Evolutionary conservation across 495 filamentous ascomycete genomes (phyloP).

Genomic region (Parathielavia hyrcaniae): DNA sequence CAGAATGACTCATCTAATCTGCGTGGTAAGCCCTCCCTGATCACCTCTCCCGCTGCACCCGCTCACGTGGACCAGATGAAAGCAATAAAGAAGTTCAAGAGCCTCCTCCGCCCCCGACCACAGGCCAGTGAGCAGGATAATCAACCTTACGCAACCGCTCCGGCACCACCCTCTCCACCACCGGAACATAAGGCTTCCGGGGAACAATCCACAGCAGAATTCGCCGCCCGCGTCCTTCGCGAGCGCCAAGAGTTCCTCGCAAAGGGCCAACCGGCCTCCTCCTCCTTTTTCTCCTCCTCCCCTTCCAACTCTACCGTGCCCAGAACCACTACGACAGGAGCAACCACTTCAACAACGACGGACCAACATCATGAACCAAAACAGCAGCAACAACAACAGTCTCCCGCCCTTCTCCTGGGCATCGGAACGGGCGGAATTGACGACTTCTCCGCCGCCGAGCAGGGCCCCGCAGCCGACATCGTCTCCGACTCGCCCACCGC

Average conservation of each 20-base stretch:
- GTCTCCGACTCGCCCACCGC: constrained; percentile 78
- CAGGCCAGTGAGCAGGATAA: neutral
- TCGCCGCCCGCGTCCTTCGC: constrained; percentile 36
- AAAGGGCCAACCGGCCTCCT: constrained; percentile 41
- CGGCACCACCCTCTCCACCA: constrained; percentile 26
- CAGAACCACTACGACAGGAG: neutral
- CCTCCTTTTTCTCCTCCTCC: constrained; percentile 6
- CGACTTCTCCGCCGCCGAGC: constrained; percentile 22
- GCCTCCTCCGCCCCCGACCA: constrained; percentile 27
- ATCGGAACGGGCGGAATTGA: constrained; percentile 59
- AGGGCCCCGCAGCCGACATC: constrained; percentile 27
- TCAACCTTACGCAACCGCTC: constrained; percentile 30
- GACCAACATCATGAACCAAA: neutral
- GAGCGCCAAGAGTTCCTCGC: constrained; percentile 36
- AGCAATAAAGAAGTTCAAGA: constrained; percentile 84
- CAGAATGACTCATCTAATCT: constrained; percentile 75
- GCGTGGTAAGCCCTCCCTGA: constrained; percentile 57
- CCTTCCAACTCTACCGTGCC: neutral
- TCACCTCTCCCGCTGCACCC: neutral
- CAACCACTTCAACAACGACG: neutral
- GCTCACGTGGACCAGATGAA: constrained; percentile 58
- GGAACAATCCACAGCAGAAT: constrained; percentile 35
- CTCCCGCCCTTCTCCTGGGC: constrained; percentile 56
- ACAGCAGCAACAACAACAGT: neutral
- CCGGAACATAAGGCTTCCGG: constrained; percentile 1